Evolutionary conservation across 768 basidiomycete genomes (phyloP).

Genomic region (Collybiopsis luxurians): DNA sequence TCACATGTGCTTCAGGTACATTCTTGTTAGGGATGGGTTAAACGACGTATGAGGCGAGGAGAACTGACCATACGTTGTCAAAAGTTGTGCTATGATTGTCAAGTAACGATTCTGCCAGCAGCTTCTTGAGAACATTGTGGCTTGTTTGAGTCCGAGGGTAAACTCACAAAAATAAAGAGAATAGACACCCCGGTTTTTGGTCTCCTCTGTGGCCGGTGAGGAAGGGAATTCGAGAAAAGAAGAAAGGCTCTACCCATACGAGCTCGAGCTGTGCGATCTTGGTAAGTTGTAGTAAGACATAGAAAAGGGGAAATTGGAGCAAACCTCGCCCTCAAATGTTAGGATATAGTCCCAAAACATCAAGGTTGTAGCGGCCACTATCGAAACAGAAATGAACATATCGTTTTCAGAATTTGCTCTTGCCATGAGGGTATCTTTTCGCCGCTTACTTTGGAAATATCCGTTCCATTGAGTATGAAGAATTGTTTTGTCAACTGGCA

Average conservation of each 20-base stretch:
- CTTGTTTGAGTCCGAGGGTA: too few relatives aligned
- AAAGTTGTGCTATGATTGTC: neutral
- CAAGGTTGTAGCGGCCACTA: neutral
- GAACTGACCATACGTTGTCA: neutral
- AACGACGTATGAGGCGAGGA: too few relatives aligned
- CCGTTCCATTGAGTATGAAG: neutral
- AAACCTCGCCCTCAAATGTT: neutral
- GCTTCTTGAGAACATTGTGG: too few relatives aligned
- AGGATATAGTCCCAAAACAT: neutral
- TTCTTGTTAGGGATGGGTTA: too few relatives aligned
- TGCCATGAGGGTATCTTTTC: too few relatives aligned
- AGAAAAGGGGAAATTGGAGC: neutral
- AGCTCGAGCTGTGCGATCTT: neutral
- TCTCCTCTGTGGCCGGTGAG: neutral
- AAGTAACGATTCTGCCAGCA: neutral
- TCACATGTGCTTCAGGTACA: neutral
- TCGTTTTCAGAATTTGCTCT: too few relatives aligned
- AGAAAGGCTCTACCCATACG: neutral
- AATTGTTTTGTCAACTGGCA: too few relatives aligned
- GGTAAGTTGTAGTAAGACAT: neutral
- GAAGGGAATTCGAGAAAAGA: too few relatives aligned
- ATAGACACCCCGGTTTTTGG: neutral
- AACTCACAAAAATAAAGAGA: neutral
- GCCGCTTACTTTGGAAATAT: neutral
- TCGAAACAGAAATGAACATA: neutral